phyloP scores from a whole-genome alignment of 805 yeast species.

The Wickerhamiella azyma region DNA sequence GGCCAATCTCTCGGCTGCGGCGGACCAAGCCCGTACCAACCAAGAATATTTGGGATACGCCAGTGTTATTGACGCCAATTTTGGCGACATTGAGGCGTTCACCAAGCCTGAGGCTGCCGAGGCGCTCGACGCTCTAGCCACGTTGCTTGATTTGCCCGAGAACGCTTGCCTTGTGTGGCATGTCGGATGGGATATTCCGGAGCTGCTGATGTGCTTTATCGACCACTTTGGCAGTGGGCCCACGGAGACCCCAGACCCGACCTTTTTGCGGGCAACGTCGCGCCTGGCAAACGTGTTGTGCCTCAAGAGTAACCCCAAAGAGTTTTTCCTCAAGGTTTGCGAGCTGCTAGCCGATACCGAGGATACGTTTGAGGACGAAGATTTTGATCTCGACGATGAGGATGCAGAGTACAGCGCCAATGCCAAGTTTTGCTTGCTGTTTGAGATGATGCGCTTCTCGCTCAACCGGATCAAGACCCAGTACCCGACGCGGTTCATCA shows the following conservation, averaged over 20 bases:
- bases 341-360: background rate
- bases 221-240: slow-evolving; percentile 12
- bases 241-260: slow-evolving; percentile 14
- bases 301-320: slow-evolving; percentile 64
- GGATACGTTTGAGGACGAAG: slow-evolving; percentile 8
- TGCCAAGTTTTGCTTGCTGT: slow-evolving; percentile 47
- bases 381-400: slow-evolving; percentile 10
- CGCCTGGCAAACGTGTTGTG: slow-evolving; percentile 52
- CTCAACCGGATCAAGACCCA: slow-evolving; percentile 49
- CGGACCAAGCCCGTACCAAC: slow-evolving; percentile 25
- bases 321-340: slow-evolving; percentile 54
- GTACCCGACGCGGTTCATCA: slow-evolving; percentile 67
- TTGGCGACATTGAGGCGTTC: slow-evolving; percentile 36
- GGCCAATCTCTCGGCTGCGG: slow-evolving; percentile 11
- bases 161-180: slow-evolving; percentile 42
- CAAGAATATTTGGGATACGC: slow-evolving; percentile 57
- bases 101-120: slow-evolving; percentile 34
- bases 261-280: slow-evolving; percentile 26
- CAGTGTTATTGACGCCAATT: slow-evolving; percentile 53
- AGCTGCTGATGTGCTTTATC: slow-evolving; percentile 44
- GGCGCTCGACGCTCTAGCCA: slow-evolving; percentile 29
- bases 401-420: slow-evolving; percentile 1
- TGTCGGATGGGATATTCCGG: slow-evolving; percentile 90
- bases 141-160: slow-evolving; percentile 25
- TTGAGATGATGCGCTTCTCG: slow-evolving; percentile 50